Evolutionary conservation across 2,329 filamentous ascomycete genomes (phyloP).

Genomic region (Ophiocordyceps sinensis): DNA sequence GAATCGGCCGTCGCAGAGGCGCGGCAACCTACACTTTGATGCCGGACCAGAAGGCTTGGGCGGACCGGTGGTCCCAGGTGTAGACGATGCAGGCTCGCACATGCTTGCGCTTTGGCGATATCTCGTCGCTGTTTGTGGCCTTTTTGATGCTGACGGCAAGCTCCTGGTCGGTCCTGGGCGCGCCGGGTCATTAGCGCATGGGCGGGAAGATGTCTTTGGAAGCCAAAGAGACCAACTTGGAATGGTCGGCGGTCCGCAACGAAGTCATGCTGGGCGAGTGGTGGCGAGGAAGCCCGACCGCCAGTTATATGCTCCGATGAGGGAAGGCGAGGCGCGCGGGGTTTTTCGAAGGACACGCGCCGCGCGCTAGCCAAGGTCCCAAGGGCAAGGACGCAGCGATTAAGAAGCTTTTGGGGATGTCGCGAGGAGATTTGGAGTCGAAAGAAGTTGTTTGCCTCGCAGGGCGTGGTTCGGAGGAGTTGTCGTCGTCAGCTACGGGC

Average conservation of each 20-base stretch:
- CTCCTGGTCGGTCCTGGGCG: constrained; percentile 48
- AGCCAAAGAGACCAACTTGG: constrained; percentile 14
- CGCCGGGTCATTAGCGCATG: constrained; percentile 1
- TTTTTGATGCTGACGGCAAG: constrained; percentile 58
- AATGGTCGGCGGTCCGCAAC: constrained; percentile 20
- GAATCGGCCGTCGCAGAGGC: not conserved
- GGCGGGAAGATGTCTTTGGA: not conserved
- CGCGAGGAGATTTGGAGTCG: no score
- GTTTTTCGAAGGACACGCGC: no score
- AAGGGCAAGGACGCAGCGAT: no score
- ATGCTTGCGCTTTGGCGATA: constrained; percentile 71
- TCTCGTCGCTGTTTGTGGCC: constrained; percentile 53
- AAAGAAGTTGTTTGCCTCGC: no score
- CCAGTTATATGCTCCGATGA: not conserved
- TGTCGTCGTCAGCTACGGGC: no score
- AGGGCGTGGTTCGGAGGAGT: no score
- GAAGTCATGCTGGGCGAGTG: constrained; percentile 12
- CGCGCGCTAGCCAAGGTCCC: no score
- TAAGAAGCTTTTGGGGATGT: no score
- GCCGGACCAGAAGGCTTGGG: constrained; percentile 87
- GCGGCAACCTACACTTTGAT: constrained; percentile 77
- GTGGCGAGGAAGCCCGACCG: not conserved
- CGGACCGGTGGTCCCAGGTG: constrained; percentile 97
- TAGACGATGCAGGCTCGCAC: constrained; percentile 96
- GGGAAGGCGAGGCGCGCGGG: not conserved